Percentiles rank a stretch among this genome's conserved stretches.
Evolutionary conservation across 1,139 yeast genomes (phyloP).

Genomic region (Debaryomycetaceae sp.): DNA sequence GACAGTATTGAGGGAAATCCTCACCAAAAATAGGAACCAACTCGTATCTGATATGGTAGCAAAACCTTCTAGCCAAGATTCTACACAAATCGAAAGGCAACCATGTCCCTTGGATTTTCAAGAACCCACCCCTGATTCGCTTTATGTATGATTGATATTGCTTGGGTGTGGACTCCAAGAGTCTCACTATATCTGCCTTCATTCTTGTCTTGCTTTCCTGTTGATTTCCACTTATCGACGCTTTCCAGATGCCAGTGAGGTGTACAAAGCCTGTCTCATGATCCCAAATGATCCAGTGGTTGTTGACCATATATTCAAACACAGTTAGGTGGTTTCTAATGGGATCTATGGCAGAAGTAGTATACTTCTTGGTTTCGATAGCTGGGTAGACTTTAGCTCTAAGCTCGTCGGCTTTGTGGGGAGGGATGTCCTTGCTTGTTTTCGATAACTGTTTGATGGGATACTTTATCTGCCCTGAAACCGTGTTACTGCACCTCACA

Average conservation of each 20-base stretch:
- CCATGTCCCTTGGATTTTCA: conserved; percentile 97
- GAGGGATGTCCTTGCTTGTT: conserved; percentile 15
- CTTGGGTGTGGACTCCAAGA: conserved; percentile 71
- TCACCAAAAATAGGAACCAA: conserved; percentile 79
- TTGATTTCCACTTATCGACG: conserved; percentile 38
- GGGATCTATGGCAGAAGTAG: conserved; percentile 61
- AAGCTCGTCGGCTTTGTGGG: conserved; percentile 23
- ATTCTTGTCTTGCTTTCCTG: conserved; percentile 28
- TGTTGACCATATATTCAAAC: conserved; percentile 64
- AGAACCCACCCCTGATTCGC: conserved; percentile 85
- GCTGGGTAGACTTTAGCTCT: conserved; percentile 31
- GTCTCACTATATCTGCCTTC: conserved; percentile 74
- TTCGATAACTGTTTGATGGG: conserved; percentile 20
- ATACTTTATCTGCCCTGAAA: conserved; percentile 13
- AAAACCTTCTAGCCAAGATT: conserved; percentile 67
- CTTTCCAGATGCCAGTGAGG: conserved; percentile 88
- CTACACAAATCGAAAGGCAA: conserved; percentile 70
- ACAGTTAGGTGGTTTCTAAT: conserved; percentile 66
- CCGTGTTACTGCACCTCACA: neutral
- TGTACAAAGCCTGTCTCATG: conserved; percentile 85
- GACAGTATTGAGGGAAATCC: conserved; percentile 67
- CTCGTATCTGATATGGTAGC: conserved; percentile 73
- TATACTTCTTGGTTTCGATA: conserved; percentile 60
- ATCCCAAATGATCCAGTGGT: conserved; percentile 82
- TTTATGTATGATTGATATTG: conserved; percentile 59